These are phyloP conservation scores for Poteriospumella lacustris DNA, from an alignment of 108 stramenopile species.

Conservation along the genomic window DNA sequence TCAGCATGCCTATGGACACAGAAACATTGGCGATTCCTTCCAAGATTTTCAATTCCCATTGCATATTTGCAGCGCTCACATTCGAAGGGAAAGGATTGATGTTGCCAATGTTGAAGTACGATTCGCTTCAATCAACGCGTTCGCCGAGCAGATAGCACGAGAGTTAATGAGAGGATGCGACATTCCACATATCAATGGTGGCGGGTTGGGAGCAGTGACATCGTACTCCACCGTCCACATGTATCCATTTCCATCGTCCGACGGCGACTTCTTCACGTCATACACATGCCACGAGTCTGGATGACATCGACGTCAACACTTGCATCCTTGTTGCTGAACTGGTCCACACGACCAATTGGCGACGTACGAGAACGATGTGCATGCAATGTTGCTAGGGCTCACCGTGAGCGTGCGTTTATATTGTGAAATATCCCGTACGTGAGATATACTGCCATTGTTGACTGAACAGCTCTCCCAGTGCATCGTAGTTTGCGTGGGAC, in stretches of 20 bases:
- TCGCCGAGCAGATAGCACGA: neutral
- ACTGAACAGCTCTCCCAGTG: no score
- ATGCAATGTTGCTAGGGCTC: no score
- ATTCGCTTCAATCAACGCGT: slow-evolving; percentile 70
- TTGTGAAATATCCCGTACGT: no score
- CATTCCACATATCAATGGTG: slow-evolving; percentile 34
- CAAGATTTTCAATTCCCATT: slow-evolving; percentile 53
- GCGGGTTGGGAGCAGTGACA: slow-evolving; percentile 28
- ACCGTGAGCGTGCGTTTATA: no score
- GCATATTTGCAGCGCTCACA: slow-evolving; percentile 43
- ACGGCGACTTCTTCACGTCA: neutral
- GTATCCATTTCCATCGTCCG: slow-evolving; percentile 42
- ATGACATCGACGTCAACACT: no score
- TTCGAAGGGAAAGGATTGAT: slow-evolving; percentile 47
- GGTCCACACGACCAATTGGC: no score
- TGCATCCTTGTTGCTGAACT: no score
- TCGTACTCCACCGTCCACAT: slow-evolving; percentile 51
- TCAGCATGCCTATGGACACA: slow-evolving; percentile 52
- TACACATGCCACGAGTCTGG: no score
- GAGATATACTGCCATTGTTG: no score
- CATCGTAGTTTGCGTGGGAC: no score
- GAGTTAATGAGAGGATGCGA: slow-evolving; percentile 28
- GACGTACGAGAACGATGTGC: no score
- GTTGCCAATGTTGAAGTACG: slow-evolving; percentile 58
- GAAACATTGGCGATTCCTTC: slow-evolving; percentile 56